Percentiles rank a stretch among this genome's conserved stretches.
phyloP scores from a whole-genome alignment of 345 rosid species.

The Aurinia saxatilis region DNA sequence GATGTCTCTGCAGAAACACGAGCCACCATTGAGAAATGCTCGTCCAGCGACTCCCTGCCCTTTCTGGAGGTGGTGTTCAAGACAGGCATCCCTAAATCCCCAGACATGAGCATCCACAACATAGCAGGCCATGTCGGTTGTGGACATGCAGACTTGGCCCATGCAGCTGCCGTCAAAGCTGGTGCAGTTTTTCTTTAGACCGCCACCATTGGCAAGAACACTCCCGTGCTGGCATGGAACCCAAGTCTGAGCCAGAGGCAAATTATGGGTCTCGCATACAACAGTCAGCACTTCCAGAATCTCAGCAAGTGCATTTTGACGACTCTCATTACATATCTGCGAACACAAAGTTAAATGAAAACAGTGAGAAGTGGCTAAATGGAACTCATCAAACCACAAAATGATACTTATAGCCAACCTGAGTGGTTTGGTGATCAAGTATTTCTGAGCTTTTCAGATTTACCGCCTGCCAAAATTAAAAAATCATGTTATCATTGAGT shows the following conservation, averaged over 20 bases:
- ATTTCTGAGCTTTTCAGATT: slow-evolving; percentile 84
- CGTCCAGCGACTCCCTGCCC: slow-evolving; percentile 96
- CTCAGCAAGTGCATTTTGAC: slow-evolving; percentile 84
- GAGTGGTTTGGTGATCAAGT: slow-evolving; percentile 61
- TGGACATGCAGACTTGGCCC: slow-evolving; percentile 90
- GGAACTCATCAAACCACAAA: slow-evolving; percentile 1
- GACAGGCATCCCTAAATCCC: slow-evolving; percentile 90
- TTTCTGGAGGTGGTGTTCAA: slow-evolving; percentile 88
- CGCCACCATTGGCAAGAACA: slow-evolving; percentile 78
- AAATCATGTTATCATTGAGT: slow-evolving; percentile 24
- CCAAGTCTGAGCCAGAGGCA: slow-evolving; percentile 98
- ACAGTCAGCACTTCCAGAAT: slow-evolving; percentile 86
- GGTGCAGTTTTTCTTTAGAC: slow-evolving; percentile 75
- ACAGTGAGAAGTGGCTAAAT: slow-evolving; percentile 20
- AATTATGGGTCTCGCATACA: slow-evolving; percentile 74
- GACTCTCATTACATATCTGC: slow-evolving; percentile 89
- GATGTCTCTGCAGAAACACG: slow-evolving; percentile 75
- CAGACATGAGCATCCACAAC: slow-evolving; percentile 78
- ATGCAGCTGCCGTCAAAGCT: slow-evolving; percentile 88
- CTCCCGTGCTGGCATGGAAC: slow-evolving; percentile 87
- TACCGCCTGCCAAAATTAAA: slow-evolving; percentile 66
- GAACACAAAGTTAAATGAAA: slow-evolving; percentile 15
- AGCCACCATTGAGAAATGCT: slow-evolving; percentile 63
- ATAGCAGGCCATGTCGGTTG: slow-evolving; percentile 77
- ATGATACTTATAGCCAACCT: slow-evolving; percentile 44